Base-by-base conservation (phyloP, 2,329 filamentous ascomycete genomes). In the Pyricularia pennisetigena region DNA sequence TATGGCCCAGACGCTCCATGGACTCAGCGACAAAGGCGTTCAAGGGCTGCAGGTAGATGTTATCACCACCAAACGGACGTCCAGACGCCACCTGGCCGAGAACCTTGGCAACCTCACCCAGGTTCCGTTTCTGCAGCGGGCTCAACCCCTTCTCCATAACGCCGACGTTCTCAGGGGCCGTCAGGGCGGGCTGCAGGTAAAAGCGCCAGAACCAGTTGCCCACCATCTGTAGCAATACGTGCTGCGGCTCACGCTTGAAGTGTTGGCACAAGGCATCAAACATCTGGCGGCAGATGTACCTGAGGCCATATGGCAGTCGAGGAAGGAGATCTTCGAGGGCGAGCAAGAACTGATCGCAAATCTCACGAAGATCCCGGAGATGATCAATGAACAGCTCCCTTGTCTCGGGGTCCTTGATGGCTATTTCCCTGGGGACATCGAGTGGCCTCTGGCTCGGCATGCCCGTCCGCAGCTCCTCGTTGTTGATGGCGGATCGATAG, bases 351-450 rank as follows among this genome's bases (percentile, higher is more conserved):
- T 97, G 93, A 75, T 98, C 93, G 67, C 92, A 93, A 72, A 99
- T 95, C 77, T 98, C 95, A 67, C 95, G 87, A 68, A 99, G 87
- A 75, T 98, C 94, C 73, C 96, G 91, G 63, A 99, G 84, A 75
- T 99, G 93, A 74, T 95, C 91, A 69, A 99, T 97, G 77, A 99
- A 99, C 29, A 94, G 89, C 70, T 91, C 89, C 73, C 94, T 88
- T 1, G 95, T 98, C 78, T 99, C 95, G 0, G 90, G 90, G 74
- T 99, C 95, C 72, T 94, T 90, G 76, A 99, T 97, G n/a, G 95
- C 95, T 72, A 96, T 85, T 76, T 99, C 95, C 70, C 94, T 88
- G 0, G 93, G 90, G 41, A 99, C 90, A 72, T 97, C 93, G 16
- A 92, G 87, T 41, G 89, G 91, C 70, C 95, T 86, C 66, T 86